Base-by-base conservation (phyloP, 1,284 basidiomycete species). In the Apiotrichum sp. region DNA sequence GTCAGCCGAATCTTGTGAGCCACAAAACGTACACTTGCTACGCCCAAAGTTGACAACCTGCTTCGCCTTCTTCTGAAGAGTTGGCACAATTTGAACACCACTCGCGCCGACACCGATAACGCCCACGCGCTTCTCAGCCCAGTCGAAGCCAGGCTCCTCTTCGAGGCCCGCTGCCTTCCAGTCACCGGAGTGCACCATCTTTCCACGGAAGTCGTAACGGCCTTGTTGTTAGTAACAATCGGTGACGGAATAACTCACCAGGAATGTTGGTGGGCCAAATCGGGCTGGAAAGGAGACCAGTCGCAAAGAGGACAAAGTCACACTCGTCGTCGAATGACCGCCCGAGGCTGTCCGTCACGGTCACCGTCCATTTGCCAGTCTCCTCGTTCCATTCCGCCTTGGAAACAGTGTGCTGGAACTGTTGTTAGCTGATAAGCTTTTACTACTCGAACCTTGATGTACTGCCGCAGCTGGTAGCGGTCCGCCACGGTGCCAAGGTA, bases 231-330 rank as follows among this genome's bases (percentile, higher is more conserved):
- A 38, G 36, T 13, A 8, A 38, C 36, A 8, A 13, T 8, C 13
- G 4, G 9, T 13, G 13, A 38, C 8, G 36, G 8, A 13, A 9
- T 9, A 38, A 38, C 36, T 8, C 13, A n/a, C 65, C 64, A n/a
- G 58, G 48, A 34, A 53, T 47, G 34, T 42, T 46, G 32, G 7
- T 34, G 4, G 56, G 56, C 70, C 69, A 71, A 44, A 65, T 62
- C 55, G 67, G 69, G 10, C 56, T 61, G 52, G 56, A 57, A 3
- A 60, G 40, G 3, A 67, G 50, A 2, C 70, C 71, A 2, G 54
- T 62, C 9, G 62, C 70, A 53, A 69, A 70, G 41, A 73, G 58
- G 41, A 73, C 61, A 48, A 72, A 59, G 52, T 73, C 68, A 36
- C 60, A 62, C n/a, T 40, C 40, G 45, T 72, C 70, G 10, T 52